These are phyloP conservation scores for Syncephalis plumigaleata DNA, from an alignment of 371 early-diverging fungal genomes.

Conservation along the genomic window DNA sequence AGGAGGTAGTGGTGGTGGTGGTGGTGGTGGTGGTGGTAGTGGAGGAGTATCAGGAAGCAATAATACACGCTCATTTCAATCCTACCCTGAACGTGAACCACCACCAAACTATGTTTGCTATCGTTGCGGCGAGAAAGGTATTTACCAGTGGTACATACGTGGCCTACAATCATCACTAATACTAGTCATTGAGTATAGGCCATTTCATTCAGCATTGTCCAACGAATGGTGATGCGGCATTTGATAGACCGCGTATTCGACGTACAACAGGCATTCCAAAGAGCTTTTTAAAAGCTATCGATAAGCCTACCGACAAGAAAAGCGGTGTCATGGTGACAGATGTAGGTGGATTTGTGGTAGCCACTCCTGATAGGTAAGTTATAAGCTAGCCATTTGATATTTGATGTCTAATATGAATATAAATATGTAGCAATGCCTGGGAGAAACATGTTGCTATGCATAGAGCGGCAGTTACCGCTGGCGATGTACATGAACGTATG, in stretches of 20 bases:
- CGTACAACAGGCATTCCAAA: slow-evolving; percentile 92
- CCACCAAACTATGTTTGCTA: slow-evolving; percentile 83
- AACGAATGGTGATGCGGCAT: slow-evolving; percentile 56
- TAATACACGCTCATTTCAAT: slow-evolving; percentile 12
- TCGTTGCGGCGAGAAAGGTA: slow-evolving; percentile 81
- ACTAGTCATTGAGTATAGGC: slow-evolving; percentile 33
- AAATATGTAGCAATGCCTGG: slow-evolving; percentile 35
- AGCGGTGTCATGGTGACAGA: slow-evolving; percentile 87
- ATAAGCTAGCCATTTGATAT: slow-evolving; percentile 1
- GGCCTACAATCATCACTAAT: slow-evolving; percentile 47
- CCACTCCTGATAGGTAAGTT: slow-evolving; percentile 65
- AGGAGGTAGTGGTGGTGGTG: background rate
- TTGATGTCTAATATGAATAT: background rate
- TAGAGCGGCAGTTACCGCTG: slow-evolving; percentile 26
- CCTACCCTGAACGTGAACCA: slow-evolving; percentile 39
- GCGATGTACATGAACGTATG: slow-evolving; percentile 37
- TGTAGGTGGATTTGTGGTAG: slow-evolving; percentile 83
- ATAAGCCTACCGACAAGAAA: slow-evolving; percentile 44
- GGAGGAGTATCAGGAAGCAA: slow-evolving; percentile 4
- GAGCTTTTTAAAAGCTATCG: slow-evolving; percentile 75
- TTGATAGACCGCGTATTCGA: slow-evolving; percentile 70
- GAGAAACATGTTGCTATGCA: slow-evolving; percentile 35
- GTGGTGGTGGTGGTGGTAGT: background rate
- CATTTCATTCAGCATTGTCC: slow-evolving; percentile 89
- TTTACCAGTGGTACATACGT: background rate